A percentile compares a stretch with the other conserved stretches of the same genome.
phyloP scores from a whole-genome alignment of 176 grass and related monocot species.

The Triticum timopheevii region DNA sequence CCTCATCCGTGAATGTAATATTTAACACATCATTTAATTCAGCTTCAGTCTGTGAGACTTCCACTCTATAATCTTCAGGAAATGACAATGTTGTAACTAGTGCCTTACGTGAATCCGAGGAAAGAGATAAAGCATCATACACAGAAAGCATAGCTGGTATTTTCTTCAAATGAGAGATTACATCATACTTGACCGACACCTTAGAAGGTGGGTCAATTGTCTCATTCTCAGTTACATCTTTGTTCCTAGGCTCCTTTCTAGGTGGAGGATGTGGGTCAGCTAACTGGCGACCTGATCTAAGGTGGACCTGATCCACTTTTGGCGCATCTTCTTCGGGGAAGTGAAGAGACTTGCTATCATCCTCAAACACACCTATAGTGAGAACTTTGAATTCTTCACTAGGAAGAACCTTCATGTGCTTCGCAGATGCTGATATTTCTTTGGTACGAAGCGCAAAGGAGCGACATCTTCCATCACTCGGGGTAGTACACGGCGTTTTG shows the following conservation, averaged over 20 bases:
- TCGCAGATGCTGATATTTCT: too few species aligned
- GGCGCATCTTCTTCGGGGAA: not conserved
- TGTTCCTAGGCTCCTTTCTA: not conserved
- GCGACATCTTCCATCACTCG: too few species aligned
- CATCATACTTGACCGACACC: not conserved
- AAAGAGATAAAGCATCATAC: not conserved
- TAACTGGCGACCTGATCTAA: not conserved
- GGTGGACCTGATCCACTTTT: not conserved
- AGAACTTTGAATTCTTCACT: not conserved
- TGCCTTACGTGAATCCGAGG: not conserved
- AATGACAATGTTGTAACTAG: not conserved
- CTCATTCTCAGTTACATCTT: not conserved
- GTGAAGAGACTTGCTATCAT: not conserved
- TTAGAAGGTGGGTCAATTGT: not conserved
- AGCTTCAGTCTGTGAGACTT: not conserved
- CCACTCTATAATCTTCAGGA: not conserved
- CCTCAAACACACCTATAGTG: not conserved
- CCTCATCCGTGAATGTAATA: not conserved
- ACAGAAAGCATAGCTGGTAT: not conserved
- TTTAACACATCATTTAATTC: not conserved
- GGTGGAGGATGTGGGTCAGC: not conserved
- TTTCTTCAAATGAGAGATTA: not conserved
- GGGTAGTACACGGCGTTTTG: too few species aligned
- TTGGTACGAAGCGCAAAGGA: too few species aligned
- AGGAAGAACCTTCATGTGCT: too few species aligned